phyloP scores from a whole-genome alignment of 371 early-diverging fungal genomes.

The Mortierella sp. region DNA sequence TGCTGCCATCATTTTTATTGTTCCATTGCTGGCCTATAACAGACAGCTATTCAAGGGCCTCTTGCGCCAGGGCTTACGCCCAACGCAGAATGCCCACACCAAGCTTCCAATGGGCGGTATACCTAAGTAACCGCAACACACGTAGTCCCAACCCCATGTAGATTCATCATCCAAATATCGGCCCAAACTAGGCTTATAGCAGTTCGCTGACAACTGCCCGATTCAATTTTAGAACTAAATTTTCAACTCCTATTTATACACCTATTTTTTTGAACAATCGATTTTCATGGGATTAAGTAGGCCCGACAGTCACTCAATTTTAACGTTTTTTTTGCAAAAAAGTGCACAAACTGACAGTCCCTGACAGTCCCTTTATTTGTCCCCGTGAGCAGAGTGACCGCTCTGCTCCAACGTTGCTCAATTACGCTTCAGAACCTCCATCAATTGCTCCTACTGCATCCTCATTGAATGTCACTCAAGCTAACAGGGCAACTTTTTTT shows the following conservation, averaged over 20 bases:
- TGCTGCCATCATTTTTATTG: constrained; percentile 55
- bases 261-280: background rate
- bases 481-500: too few relatives aligned
- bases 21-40: constrained; percentile 57
- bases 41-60: constrained; percentile 56
- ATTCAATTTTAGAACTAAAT: constrained; percentile 20
- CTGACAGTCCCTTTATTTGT: too few relatives aligned
- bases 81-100: constrained; percentile 57
- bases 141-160: constrained; percentile 40
- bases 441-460: too few relatives aligned
- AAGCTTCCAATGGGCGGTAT: constrained; percentile 56
- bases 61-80: constrained; percentile 43
- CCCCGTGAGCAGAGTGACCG: too few relatives aligned
- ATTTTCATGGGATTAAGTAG: background rate
- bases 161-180: constrained; percentile 56
- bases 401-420: too few relatives aligned
- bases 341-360: too few relatives aligned
- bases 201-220: constrained; percentile 50
- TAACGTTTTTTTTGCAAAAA: too few relatives aligned
- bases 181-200: constrained; percentile 56
- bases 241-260: background rate
- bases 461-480: too few relatives aligned
- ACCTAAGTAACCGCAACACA: constrained; percentile 51
- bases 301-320: background rate
- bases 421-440: too few relatives aligned